Percentiles rank a stretch among this genome's conserved stretches.
Conservation (phyloP, 768 basidiomycete genomes). For the Lanmaoa rubissima region DNA sequence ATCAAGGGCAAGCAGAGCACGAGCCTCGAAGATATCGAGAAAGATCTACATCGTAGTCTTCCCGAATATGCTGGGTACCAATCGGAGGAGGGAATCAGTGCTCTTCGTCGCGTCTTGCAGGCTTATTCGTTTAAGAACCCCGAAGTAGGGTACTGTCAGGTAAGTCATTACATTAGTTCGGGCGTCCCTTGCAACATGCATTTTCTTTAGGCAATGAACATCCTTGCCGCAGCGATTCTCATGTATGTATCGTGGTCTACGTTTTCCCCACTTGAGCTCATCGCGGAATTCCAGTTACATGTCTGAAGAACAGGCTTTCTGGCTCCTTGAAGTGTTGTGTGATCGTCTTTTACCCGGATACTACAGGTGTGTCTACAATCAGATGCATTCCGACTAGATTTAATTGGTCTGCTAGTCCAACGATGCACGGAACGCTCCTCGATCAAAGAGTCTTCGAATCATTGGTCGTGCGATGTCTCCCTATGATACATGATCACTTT, state of each 20-base stretch:
- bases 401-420: conserved; percentile 56
- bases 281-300: conserved; percentile 65
- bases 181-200: not conserved
- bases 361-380: conserved; percentile 63
- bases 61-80: conserved; percentile 98
- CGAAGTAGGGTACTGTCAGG: conserved; percentile 93
- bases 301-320: conserved; percentile 99
- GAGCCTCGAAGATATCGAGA: conserved; percentile 98
- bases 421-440: conserved; percentile 98
- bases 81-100: conserved; percentile 77
- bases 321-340: conserved; percentile 93
- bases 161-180: conserved; percentile 26
- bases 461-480: conserved; percentile 83
- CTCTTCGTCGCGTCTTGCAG: conserved; percentile 85
- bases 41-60: conserved; percentile 92
- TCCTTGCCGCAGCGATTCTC: conserved; percentile 91
- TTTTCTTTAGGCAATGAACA: conserved; percentile 84
- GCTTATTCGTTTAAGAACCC: conserved; percentile 97
- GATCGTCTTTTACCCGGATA: conserved; percentile 96
- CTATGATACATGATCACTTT: conserved; percentile 94
- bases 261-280: conserved; percentile 7
- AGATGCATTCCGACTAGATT: not conserved
- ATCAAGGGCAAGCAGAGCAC: conserved; percentile 77
- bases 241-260: conserved; percentile 51
- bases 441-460: conserved; percentile 98